These are phyloP conservation scores for Gossypium laxum DNA, from an alignment of 441 rosid species.

Conservation along the genomic window DNA sequence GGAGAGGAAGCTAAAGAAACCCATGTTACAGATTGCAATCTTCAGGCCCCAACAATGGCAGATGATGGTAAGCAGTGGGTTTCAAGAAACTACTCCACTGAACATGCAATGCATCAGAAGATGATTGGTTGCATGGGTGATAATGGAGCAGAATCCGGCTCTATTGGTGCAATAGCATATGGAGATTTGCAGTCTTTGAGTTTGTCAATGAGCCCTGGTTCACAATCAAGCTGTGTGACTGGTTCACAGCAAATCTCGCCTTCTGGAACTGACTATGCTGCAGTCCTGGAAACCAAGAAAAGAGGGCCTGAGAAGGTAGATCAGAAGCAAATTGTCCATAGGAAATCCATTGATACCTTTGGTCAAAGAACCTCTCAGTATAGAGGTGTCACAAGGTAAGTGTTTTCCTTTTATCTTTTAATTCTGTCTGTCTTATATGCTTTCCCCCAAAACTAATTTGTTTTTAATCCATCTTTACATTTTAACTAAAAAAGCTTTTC, in stretches of 20 bases:
- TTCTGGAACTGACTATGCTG: conserved; percentile 32
- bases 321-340: conserved; percentile 71
- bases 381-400: conserved; percentile 89
- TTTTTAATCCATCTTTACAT: neutral
- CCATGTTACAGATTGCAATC: conserved; percentile 29
- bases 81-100: conserved; percentile 32
- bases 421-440: neutral
- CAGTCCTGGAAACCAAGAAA: conserved; percentile 56
- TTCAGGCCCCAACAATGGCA: conserved; percentile 33
- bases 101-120: conserved; percentile 38
- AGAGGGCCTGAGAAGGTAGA: conserved; percentile 57
- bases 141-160: conserved; percentile 30
- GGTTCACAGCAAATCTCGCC: conserved; percentile 51
- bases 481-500: neutral
- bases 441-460: neutral
- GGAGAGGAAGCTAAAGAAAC: conserved; percentile 26
- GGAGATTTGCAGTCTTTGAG: conserved; percentile 79
- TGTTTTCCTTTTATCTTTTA: neutral
- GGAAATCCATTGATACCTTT: conserved; percentile 92
- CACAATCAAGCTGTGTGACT: conserved; percentile 79
- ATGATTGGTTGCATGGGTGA: conserved; percentile 31
- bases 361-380: conserved; percentile 98
- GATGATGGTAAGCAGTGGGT: conserved; percentile 38
- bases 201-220: conserved; percentile 97
- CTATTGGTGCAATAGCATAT: conserved; percentile 43